Conservation (phyloP, 257 asterid genomes). For the Ilex aquifolium region DNA sequence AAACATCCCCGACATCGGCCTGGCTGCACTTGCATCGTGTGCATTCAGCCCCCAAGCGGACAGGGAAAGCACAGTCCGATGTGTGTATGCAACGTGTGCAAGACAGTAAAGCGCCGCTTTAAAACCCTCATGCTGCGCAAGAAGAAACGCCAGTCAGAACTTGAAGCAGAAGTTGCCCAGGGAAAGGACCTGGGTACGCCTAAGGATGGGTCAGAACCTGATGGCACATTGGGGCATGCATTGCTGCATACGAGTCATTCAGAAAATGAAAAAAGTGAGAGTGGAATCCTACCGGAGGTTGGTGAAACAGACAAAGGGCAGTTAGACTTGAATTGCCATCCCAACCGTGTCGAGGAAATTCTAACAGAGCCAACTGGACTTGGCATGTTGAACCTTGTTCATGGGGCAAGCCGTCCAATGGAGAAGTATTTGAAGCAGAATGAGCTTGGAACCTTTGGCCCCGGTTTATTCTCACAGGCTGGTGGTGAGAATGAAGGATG, state of each 20-base stretch:
- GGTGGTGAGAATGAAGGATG: conserved; percentile 8
- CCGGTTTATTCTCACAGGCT: conserved; percentile 8
- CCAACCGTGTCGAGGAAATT: conserved; percentile 51
- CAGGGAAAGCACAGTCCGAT: conserved; percentile 73
- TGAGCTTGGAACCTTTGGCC: conserved; percentile 13
- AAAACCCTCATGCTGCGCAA: conserved; percentile 83
- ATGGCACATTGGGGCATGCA: conserved; percentile 32
- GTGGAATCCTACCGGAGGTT: conserved; percentile 21
- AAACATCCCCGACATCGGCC: conserved; percentile 94
- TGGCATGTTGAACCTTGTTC: conserved; percentile 7
- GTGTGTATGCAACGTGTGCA: conserved; percentile 86
- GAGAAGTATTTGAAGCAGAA: conserved; percentile 32
- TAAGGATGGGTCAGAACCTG: conserved; percentile 28
- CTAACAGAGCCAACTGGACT: too few relatives aligned
- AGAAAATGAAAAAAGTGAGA: conserved; percentile 5
- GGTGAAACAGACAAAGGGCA: conserved; percentile 39
- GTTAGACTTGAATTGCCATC: conserved; percentile 76
- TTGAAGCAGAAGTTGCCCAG: conserved; percentile 58
- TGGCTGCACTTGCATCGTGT: conserved; percentile 92
- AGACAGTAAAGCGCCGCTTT: conserved; percentile 78
- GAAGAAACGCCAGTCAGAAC: conserved; percentile 68
- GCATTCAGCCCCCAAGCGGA: conserved; percentile 99
- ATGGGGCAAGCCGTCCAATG: conserved; percentile 34
- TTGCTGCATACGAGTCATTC: conserved; percentile 29
- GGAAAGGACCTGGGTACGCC: conserved; percentile 25